These are phyloP conservation scores for Barbarea vulgaris DNA, from an alignment of 345 rosid species.

Conservation along the genomic window DNA sequence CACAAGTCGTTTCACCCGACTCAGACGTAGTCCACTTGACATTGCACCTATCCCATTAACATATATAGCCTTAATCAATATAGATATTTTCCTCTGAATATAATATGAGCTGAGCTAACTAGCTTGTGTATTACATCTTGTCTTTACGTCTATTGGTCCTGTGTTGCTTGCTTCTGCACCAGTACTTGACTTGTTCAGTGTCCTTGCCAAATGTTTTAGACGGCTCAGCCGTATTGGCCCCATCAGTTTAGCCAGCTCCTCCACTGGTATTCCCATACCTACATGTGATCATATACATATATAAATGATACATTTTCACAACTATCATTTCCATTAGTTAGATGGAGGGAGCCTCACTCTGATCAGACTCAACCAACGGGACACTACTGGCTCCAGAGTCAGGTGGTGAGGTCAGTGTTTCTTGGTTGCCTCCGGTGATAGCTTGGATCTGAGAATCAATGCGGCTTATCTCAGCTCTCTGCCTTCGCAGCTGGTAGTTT, in stretches of 20 bases:
- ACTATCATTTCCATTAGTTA: background rate
- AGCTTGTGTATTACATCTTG: slow-evolving; percentile 56
- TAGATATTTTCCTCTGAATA: background rate
- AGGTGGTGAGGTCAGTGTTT: slow-evolving; percentile 26
- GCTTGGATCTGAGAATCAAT: slow-evolving; percentile 44
- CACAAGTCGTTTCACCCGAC: slow-evolving; percentile 69
- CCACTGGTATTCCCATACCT: slow-evolving; percentile 66
- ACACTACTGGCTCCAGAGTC: slow-evolving; percentile 40
- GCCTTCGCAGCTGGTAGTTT: slow-evolving; percentile 77
- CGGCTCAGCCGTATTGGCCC: slow-evolving; percentile 66
- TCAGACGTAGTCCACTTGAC: slow-evolving; percentile 64
- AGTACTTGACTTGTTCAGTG: slow-evolving; percentile 43
- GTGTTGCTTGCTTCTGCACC: slow-evolving; percentile 31
- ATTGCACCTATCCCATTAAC: slow-evolving; percentile 51
- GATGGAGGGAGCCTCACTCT: slow-evolving; percentile 45
- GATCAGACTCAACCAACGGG: slow-evolving; percentile 30
- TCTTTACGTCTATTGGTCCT: slow-evolving; percentile 38
- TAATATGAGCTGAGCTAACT: background rate
- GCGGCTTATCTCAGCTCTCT: slow-evolving; percentile 56
- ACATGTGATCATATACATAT: background rate
- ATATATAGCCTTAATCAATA: background rate
- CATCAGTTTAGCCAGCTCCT: slow-evolving; percentile 51
- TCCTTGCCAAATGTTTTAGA: slow-evolving; percentile 78
- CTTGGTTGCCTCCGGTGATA: slow-evolving; percentile 26
- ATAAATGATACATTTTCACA: background rate